These are phyloP conservation scores for Peterozyma toletana DNA, from an alignment of 805 yeast species.

Conservation along the genomic window DNA sequence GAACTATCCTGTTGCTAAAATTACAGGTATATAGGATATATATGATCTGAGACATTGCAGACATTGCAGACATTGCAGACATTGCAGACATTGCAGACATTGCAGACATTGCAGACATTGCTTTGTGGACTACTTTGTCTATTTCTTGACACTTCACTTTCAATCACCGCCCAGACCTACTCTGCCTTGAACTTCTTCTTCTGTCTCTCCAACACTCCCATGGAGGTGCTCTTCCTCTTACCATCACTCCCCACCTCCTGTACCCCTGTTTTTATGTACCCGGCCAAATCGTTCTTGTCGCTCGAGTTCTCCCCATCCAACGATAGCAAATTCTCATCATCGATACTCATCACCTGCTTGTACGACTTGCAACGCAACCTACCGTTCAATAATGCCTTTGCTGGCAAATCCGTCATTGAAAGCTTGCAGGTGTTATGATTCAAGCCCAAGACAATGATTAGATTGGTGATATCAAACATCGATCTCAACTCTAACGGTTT, in stretches of 20 bases:
- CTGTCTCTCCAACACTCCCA: constrained; percentile 12
- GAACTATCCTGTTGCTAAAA: no score
- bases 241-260: constrained; percentile 9
- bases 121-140: no score
- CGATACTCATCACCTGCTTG: constrained; percentile 65
- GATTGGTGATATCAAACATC: constrained; percentile 58
- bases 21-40: no score
- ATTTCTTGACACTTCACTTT: no score
- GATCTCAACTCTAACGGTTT: constrained; percentile 54
- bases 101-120: no score
- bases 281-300: neutral
- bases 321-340: constrained; percentile 21
- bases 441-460: constrained; percentile 66
- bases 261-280: constrained; percentile 8
- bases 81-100: no score
- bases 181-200: constrained; percentile 9
- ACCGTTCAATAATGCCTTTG: constrained; percentile 64
- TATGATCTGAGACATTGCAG: no score
- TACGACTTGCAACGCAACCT: constrained; percentile 65
- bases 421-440: constrained; percentile 53
- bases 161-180: no score
- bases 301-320: neutral
- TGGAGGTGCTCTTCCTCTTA: constrained; percentile 14
- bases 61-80: no score
- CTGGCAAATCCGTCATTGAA: constrained; percentile 53